Conservation (phyloP, 306 rosid species). For the Lathyrus sativus region DNA sequence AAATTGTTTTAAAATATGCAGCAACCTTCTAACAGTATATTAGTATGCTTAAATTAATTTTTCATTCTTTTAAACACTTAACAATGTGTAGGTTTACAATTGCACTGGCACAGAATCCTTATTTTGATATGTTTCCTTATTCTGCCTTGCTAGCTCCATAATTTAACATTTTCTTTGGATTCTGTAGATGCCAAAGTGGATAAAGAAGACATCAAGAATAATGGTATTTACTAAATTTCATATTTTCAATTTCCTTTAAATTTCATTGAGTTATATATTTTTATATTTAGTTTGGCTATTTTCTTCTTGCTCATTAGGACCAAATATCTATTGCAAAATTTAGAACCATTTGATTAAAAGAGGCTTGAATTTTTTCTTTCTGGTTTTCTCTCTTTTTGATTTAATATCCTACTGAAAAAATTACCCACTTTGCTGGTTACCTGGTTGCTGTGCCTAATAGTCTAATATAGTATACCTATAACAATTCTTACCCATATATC, state of each 20-base stretch:
- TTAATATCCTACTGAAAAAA: background rate
- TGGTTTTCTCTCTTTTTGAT: background rate
- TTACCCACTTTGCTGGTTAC: constrained; percentile 10
- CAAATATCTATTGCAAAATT: background rate
- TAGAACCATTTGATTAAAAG: constrained; percentile 16
- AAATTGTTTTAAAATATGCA: constrained; percentile 19
- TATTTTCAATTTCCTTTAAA: background rate
- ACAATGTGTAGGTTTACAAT: background rate
- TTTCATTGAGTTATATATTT: too few species aligned
- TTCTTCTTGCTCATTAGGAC: constrained; percentile 16
- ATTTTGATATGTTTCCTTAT: constrained; percentile 14
- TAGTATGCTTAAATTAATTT: constrained; percentile 17
- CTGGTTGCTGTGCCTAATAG: background rate
- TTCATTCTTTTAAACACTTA: constrained; percentile 18
- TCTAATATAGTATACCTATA: background rate
- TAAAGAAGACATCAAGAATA: constrained; percentile 74
- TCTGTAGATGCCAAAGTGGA: constrained; percentile 73
- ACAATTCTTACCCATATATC: background rate
- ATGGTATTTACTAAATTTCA: constrained; percentile 46
- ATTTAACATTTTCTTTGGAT: constrained; percentile 35
- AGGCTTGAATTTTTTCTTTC: background rate
- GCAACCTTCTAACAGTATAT: constrained; percentile 1
- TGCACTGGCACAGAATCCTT: constrained; percentile 8
- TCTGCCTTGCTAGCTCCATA: constrained; percentile 31
- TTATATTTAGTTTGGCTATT: background rate